Evolutionary conservation across 2,329 filamentous ascomycete genomes (phyloP).

Genomic region (Monosporascus sp.): DNA sequence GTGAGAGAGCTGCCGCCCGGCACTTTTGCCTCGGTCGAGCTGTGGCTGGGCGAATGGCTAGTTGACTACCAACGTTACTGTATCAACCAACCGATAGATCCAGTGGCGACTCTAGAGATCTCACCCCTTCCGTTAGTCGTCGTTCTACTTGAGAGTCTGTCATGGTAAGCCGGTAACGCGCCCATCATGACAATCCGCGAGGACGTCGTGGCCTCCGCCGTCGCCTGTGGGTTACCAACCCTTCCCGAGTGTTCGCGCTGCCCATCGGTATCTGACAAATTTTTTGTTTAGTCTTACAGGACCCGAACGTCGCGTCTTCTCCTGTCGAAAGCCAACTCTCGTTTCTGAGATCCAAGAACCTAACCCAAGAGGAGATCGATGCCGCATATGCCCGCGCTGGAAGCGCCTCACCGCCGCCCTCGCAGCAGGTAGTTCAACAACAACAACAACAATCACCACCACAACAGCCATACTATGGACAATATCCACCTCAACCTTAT

Average conservation of each 20-base stretch:
- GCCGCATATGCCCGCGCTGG: conserved; percentile 72
- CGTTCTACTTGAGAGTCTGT: neutral
- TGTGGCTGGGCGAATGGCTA: too few relatives aligned
- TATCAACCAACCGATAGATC: too few relatives aligned
- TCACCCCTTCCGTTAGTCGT: too few relatives aligned
- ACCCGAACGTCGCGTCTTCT: conserved; percentile 83
- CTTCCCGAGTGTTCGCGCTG: conserved; percentile 1
- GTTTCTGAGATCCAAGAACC: conserved; percentile 93
- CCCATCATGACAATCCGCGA: conserved; percentile 78
- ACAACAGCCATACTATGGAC: conserved; percentile 37
- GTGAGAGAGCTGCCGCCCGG: too few relatives aligned
- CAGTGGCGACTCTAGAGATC: too few relatives aligned
- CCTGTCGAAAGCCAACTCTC: conserved; percentile 90
- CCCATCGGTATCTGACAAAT: conserved; percentile 11
- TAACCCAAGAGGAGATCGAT: conserved; percentile 94
- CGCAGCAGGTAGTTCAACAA: conserved; percentile 33
- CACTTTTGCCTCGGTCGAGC: too few relatives aligned
- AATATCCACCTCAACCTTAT: conserved; percentile 44
- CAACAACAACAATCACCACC: conserved; percentile 38
- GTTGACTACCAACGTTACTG: too few relatives aligned
- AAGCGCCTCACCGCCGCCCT: conserved; percentile 32
- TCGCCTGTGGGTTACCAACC: conserved; percentile 23
- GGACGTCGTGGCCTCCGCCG: conserved; percentile 48
- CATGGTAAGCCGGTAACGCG: conserved; percentile 1
- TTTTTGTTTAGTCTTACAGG: conserved; percentile 70